A percentile compares a stretch with the other conserved stretches of the same genome.
Conservation (phyloP, 441 rosid genomes). For the Euphorbia celastroides region DNA sequence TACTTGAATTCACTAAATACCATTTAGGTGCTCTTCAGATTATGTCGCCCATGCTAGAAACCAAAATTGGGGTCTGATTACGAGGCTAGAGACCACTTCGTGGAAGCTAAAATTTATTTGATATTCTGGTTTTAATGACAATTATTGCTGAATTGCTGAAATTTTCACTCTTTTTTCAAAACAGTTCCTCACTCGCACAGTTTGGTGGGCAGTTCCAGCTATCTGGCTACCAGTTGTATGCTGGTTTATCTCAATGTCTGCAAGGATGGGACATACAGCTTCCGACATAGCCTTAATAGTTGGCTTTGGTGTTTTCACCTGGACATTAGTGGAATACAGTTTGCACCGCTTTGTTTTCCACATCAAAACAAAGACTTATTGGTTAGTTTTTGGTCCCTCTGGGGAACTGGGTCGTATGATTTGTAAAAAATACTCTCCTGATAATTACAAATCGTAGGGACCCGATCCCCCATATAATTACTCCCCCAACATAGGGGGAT, state of each 20-base stretch:
- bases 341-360: conserved; percentile 97
- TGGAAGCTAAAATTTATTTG: not conserved
- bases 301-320: conserved; percentile 55
- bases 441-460: no score
- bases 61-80: not conserved
- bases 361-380: conserved; percentile 71
- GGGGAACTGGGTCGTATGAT: no score
- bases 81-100: not conserved
- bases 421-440: no score
- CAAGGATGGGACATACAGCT: conserved; percentile 52
- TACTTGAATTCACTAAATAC: not conserved
- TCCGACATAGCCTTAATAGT: conserved; percentile 47
- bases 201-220: conserved; percentile 92
- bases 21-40: not conserved
- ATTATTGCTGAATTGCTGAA: not conserved
- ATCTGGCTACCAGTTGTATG: conserved; percentile 93
- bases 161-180: conserved; percentile 16
- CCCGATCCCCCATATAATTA: no score
- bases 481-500: no score
- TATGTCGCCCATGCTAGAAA: not conserved
- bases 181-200: conserved; percentile 86
- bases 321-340: conserved; percentile 84
- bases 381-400: conserved; percentile 51
- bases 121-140: not conserved
- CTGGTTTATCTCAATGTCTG: conserved; percentile 57